Evolutionary conservation across 192 early-diverging fungal species (phyloP), one percentile per base, ranked within the genome.

Genomic region (Coemansia sp.): DNA sequence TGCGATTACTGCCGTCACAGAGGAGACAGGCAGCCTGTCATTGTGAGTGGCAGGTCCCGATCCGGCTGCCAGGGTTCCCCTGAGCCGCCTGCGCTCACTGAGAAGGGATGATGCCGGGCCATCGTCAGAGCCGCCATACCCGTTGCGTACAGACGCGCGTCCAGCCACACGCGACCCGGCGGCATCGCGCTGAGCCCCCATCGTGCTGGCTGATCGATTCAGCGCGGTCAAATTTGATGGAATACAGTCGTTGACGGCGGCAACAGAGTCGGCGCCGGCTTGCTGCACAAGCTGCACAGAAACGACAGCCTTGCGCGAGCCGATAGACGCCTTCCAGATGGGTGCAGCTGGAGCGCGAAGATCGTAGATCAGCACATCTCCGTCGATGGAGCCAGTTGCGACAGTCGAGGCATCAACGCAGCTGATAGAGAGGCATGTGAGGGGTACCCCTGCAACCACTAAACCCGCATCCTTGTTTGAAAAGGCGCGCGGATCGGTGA

Each of bases 361-460:
- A 24, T 81, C 78, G 26, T 71, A 81, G 3, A 81, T 26, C 14
- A 81, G 53, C 6, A 72, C 78, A 26, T 72, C 69, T 6, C 78
- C 78, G 26, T 81, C 73, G 18, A 81, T 71, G 2, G 78, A 75
- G 14, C 78, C 78, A 0, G 48, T 63, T 0, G 65, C 78, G 30
- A 81, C 46, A 9, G 60, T 33, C 15, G 57, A 59, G 12, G 73
- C 63, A 8, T 75, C 72, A 5, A n/a, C 56, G 44, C 49, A 49
- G 43, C 66, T 59, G 8, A 8, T 10, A 8, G 73, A 45, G 6
- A 81, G 56, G 55, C 73, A 81, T 7, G 78, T 75, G 24, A 75
- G 69, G 11, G 78, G 78, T 18, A 66, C 14, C 15, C 26, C 48
- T 5, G 66, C 38, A 12, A n/a, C 10, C 1, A 81, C 69, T 6